Base-by-base conservation (phyloP, 495 filamentous ascomycete species). In the Podospora tetraspora region DNA sequence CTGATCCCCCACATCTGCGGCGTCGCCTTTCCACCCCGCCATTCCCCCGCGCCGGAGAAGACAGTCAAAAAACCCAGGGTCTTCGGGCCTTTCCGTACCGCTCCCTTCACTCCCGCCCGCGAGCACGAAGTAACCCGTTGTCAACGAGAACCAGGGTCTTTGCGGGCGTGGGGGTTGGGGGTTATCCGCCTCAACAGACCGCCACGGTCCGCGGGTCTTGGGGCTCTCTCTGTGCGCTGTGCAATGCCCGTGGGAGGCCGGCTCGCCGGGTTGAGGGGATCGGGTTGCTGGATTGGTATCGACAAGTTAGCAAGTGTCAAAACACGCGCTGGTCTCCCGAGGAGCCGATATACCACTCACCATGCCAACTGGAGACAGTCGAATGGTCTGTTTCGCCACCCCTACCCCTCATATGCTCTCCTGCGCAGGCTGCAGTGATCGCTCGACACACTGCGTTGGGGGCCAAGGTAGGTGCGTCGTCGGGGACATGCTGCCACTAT, bases 1-100 rank as follows among this genome's bases (percentile, higher is more conserved):
- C 22, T 22, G 65, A 66, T 61, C 65, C 65, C 65, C 65, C 65
- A 66, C 65, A 27, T 29, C 7, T 52, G 57, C 30, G 24, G 27
- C 22, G 16, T 25, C 11, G 57, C 22, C 56, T 34, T 34, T 32
- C 19, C 30, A 52, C 62, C 25, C 37, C 29, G 24, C 23, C 22
- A 25, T 21, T 65, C 52, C 34, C 34, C 57, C 21, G 56, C 24
- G 23, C 25, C 12, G 23, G 25, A 16, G 19, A 25, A 16, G 52
- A 58, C 23, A 57, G 34, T 34, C 24, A 16, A 25, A 65, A 8
- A 43, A 6, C 27, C 27, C 27, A 43, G 43, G 19, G 43, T 52
- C 43, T 52, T 52, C 43, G 43, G 43, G 43, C 43, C n/a, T 16
- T 52, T 52, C 43, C 43, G 43, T 8, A 19, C 43, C 43, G 43